Evolutionary conservation across 1,284 basidiomycete species (phyloP).

Genomic region (Fomes fomentarius): DNA sequence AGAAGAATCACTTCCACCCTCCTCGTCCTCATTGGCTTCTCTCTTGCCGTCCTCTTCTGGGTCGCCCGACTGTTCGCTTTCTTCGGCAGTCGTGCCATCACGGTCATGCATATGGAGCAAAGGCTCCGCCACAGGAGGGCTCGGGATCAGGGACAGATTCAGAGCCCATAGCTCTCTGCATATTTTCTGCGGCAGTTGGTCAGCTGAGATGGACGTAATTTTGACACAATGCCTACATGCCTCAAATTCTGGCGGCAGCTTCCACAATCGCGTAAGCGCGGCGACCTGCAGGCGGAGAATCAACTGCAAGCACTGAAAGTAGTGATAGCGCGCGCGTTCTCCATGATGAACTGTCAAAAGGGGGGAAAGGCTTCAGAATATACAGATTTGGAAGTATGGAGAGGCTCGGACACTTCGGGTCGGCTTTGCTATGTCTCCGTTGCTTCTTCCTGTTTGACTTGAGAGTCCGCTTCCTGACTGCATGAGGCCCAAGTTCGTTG

Average conservation of each 20-base stretch:
- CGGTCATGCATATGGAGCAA: conserved; percentile 46
- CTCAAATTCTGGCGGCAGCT: conserved; percentile 79
- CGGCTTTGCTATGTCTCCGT: conserved; percentile 49
- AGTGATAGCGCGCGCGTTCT: conserved; percentile 71
- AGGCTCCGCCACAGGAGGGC: conserved; percentile 65
- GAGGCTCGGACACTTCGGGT: conserved; percentile 65
- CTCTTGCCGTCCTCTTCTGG: background rate
- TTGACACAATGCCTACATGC: conserved; percentile 41
- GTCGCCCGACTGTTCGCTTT: conserved; percentile 12
- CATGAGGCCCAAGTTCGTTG: conserved; percentile 59
- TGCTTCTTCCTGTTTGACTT: conserved; percentile 57
- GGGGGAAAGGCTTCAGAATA: background rate
- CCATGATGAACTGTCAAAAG: conserved; percentile 75
- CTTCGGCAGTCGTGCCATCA: conserved; percentile 2
- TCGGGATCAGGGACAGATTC: conserved; percentile 66
- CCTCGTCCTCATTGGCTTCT: conserved; percentile 30
- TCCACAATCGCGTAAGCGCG: conserved; percentile 68
- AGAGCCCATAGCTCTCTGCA: conserved; percentile 85
- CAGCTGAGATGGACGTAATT: background rate
- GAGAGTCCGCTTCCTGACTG: conserved; percentile 61
- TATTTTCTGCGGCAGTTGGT: conserved; percentile 51
- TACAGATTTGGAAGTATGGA: background rate
- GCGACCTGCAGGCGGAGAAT: conserved; percentile 76
- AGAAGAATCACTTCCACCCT: conserved; percentile 5
- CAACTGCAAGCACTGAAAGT: conserved; percentile 82